These are phyloP conservation scores for Podospora pseudopauciseta DNA, from an alignment of 495 filamentous ascomycete species.

Conservation along the genomic window DNA sequence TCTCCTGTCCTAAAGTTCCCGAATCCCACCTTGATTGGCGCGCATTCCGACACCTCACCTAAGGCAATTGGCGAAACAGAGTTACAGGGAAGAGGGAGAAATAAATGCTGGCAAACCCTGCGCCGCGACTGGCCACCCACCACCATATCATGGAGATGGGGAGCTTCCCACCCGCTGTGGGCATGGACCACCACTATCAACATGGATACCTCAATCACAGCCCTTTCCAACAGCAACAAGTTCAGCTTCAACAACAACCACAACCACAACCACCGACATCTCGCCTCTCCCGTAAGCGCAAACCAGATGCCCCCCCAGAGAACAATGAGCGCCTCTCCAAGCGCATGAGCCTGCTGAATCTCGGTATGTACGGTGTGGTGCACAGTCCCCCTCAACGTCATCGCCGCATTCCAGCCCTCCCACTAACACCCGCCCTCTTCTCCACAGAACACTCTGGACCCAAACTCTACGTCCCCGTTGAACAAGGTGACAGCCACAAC, in stretches of 20 bases:
- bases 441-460: constrained; percentile 50
- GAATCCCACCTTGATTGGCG: background rate
- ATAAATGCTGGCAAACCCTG: constrained; percentile 21
- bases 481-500: constrained; percentile 29
- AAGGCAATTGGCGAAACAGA: constrained; percentile 14
- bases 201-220: background rate
- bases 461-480: constrained; percentile 55
- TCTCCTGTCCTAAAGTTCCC: background rate
- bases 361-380: constrained; percentile 55
- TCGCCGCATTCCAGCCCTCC: constrained; percentile 10
- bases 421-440: constrained; percentile 17
- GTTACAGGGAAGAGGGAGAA: constrained; percentile 10
- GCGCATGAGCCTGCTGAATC: constrained; percentile 72
- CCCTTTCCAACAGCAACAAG: constrained; percentile 17
- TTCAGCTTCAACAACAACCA: constrained; percentile 10
- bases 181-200: constrained; percentile 3
- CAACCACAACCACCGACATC: constrained; percentile 16
- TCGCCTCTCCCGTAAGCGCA: constrained; percentile 45
- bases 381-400: constrained; percentile 6
- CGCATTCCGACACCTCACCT: constrained; percentile 1
- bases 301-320: constrained; percentile 46
- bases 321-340: constrained; percentile 65
- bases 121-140: constrained; percentile 4
- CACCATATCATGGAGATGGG: constrained; percentile 2
- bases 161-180: constrained; percentile 4